phyloP scores from a whole-genome alignment of 2,329 filamentous ascomycete genomes.

The Fusarium lyarnte region DNA sequence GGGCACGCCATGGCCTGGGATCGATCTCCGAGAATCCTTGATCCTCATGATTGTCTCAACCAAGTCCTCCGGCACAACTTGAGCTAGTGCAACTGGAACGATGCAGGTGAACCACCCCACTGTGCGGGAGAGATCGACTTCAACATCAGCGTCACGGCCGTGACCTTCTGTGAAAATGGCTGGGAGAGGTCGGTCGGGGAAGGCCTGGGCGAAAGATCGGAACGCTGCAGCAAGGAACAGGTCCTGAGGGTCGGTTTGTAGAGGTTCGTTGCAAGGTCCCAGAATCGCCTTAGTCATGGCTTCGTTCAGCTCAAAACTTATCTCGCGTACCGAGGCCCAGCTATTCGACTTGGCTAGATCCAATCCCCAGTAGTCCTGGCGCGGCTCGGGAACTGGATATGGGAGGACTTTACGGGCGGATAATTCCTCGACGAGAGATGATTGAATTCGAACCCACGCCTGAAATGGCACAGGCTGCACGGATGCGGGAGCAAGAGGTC shows the following conservation, averaged over 20 bases:
- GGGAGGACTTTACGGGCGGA: not conserved
- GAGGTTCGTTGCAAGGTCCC: constrained; percentile 17
- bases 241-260: constrained; percentile 50
- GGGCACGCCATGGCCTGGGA: not conserved
- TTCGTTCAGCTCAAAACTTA: not conserved
- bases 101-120: constrained; percentile 57
- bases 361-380: not conserved
- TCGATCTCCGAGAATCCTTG: constrained; percentile 50
- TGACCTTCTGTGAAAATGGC: constrained; percentile 53
- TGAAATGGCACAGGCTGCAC: not conserved
- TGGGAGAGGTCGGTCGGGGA: constrained; percentile 47
- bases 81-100: not conserved
- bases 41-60: constrained; percentile 41
- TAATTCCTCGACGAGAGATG: not conserved
- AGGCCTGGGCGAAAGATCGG: constrained; percentile 47
- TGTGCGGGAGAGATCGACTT: constrained; percentile 48
- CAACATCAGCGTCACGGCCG: constrained; percentile 48
- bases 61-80: not conserved
- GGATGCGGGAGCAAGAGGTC: not conserved
- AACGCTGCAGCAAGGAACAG: constrained; percentile 50
- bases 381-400: not conserved
- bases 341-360: not conserved
- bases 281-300: not conserved
- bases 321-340: not conserved
- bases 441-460: not conserved